Base-by-base conservation (phyloP, 1,139 yeast genomes). In the Sugiyamaella japonica region DNA sequence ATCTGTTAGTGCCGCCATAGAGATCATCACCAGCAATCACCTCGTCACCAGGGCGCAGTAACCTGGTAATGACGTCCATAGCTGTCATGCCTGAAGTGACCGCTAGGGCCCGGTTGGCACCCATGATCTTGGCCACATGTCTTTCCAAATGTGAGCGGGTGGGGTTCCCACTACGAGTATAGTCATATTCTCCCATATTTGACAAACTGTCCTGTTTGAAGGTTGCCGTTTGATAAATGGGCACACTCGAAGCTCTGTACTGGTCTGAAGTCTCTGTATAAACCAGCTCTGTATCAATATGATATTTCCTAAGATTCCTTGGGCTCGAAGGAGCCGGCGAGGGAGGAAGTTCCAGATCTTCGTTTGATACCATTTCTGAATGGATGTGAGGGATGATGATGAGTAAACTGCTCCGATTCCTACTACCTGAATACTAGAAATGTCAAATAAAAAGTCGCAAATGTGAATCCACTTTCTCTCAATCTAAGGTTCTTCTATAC, bases 31-130 rank as follows among this genome's bases (percentile, higher is more conserved):
- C 97, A 5, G 97, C 96, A 62, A 90, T 81, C 37, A 90, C 90
- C 70, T 86, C 86, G 69, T 87, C 93, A 34, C 95, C 89, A 7
- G 93, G 87, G 59, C 76, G 75, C 64, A 89, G 78, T 58, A 87
- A 73, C 53, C 91, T 78, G 39, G 87, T 80, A 55, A 90, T 86
- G 31, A 89, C 93, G 68, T 90, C 97, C 60, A 89, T 76, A 57
- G 96, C 90, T 7, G 95, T 87, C 97, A 90, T 90, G 31, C 97
- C 97, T 54, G 91, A 84, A 38, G 91, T 83, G 10, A 90, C 96
- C 3, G 95, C 96, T 64, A 79, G 84, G 1, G 89, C 83, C 53
- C 85, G 80, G 43, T 79, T 74, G 9, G 95, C 91, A 61, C 78
- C 79, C 85, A 89, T 89, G 65, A 90, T 80, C 62, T 82, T 81